phyloP scores from a whole-genome alignment of 495 filamentous ascomycete genomes.

The Talaromyces wortmannii region DNA sequence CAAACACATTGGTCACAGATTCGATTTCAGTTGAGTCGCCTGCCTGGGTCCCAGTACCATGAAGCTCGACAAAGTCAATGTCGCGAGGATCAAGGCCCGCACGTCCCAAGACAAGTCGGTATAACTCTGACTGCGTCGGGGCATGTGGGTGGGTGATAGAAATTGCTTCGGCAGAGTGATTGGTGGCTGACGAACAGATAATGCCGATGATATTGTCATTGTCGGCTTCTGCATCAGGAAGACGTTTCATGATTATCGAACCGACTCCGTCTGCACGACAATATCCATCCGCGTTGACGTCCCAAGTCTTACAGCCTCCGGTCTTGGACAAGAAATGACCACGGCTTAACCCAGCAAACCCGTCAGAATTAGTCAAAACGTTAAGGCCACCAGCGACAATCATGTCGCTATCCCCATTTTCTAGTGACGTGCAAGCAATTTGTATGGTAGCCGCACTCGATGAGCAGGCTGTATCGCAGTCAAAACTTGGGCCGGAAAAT shows the following conservation, averaged over 20 bases:
- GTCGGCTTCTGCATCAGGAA: conserved; percentile 38
- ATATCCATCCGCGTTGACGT: conserved; percentile 41
- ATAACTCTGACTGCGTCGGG: conserved; percentile 37
- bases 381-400: conserved; percentile 39
- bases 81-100: conserved; percentile 40
- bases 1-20: conserved; percentile 23
- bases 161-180: conserved; percentile 34
- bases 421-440: conserved; percentile 22
- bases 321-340: conserved; percentile 36
- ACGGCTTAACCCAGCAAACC: conserved; percentile 20
- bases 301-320: conserved; percentile 40
- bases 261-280: conserved; percentile 40
- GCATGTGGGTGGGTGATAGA: conserved; percentile 47
- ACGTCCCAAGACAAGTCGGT: conserved; percentile 30
- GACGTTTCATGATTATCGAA: conserved; percentile 39
- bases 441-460: conserved; percentile 30
- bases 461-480: conserved; percentile 40
- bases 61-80: conserved; percentile 45
- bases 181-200: conserved; percentile 33
- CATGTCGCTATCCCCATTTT: conserved; percentile 38
- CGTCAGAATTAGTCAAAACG: conserved; percentile 38
- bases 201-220: conserved; percentile 42
- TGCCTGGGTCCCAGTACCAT: conserved; percentile 39
- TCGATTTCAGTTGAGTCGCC: conserved; percentile 26
- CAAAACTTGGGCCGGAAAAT: conserved; percentile 29